Evolutionary conservation across 495 filamentous ascomycete genomes (phyloP).

Genomic region (Rhypophila decipiens): DNA sequence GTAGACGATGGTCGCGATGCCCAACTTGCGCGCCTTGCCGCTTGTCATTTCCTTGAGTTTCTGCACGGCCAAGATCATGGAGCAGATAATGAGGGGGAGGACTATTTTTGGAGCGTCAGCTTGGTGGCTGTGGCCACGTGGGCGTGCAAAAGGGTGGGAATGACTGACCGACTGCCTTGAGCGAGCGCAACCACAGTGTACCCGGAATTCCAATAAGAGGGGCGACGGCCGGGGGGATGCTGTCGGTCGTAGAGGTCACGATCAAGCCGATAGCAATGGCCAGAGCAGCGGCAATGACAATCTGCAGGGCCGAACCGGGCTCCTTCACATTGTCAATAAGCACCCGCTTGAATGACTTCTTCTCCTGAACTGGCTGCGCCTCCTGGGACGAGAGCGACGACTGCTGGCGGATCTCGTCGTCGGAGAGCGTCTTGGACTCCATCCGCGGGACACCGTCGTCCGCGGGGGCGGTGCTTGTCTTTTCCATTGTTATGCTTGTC

Average conservation of each 20-base stretch:
- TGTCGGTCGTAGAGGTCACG: constrained; percentile 15
- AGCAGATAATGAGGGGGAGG: constrained; percentile 24
- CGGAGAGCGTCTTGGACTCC: not conserved
- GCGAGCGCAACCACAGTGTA: constrained; percentile 22
- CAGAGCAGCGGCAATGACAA: constrained; percentile 20
- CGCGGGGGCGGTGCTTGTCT: not conserved
- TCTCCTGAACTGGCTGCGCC: not conserved
- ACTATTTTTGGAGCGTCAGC: constrained; percentile 10
- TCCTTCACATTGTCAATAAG: not conserved
- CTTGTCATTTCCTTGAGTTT: constrained; percentile 18
- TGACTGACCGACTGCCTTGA: constrained; percentile 22
- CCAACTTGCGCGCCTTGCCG: constrained; percentile 11
- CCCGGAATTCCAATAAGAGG: constrained; percentile 21
- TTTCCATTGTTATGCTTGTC: not conserved
- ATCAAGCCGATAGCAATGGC: constrained; percentile 23
- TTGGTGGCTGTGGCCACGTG: not conserved
- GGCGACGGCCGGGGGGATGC: constrained; percentile 15
- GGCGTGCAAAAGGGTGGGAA: not conserved
- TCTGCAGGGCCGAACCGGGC: constrained; percentile 18
- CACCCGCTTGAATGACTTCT: not conserved
- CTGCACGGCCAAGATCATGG: constrained; percentile 27
- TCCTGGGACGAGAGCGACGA: not conserved
- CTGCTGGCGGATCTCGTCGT: not conserved
- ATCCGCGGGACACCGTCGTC: no score
- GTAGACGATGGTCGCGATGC: constrained; percentile 20